Evolutionary conservation across 2,329 filamentous ascomycete genomes (phyloP).

Genomic region (Chrysoporthe austroafricana): DNA sequence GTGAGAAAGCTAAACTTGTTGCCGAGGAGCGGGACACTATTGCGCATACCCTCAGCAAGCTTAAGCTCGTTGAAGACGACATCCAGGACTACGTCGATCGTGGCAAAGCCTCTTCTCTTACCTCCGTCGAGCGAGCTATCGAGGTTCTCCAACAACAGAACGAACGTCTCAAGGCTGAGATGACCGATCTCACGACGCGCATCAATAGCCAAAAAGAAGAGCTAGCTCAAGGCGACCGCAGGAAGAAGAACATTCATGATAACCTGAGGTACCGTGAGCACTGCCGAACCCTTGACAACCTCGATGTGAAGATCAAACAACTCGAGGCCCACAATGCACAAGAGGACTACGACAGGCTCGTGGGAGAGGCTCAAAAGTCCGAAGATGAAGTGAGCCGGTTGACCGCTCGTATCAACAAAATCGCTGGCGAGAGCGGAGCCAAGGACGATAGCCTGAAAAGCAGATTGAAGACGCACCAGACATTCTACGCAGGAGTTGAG

Average conservation of each 20-base stretch:
- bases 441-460: constrained; percentile 71
- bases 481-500: constrained; percentile 87
- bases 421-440: constrained; percentile 78
- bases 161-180: constrained; percentile 67
- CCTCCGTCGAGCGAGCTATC: constrained; percentile 71
- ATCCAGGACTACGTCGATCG: constrained; percentile 80
- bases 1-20: constrained; percentile 72
- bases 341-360: constrained; percentile 78
- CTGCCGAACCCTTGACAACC: constrained; percentile 66
- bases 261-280: constrained; percentile 86
- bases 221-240: constrained; percentile 77
- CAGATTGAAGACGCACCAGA: constrained; percentile 69
- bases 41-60: constrained; percentile 74
- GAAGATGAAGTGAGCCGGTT: constrained; percentile 71
- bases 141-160: constrained; percentile 69
- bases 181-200: constrained; percentile 66
- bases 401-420: constrained; percentile 71
- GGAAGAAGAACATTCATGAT: constrained; percentile 84
- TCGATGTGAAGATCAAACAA: constrained; percentile 71
- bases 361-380: constrained; percentile 68
- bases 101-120: constrained; percentile 74
- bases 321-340: constrained; percentile 80
- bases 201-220: constrained; percentile 80
- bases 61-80: constrained; percentile 74
- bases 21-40: constrained; percentile 73